Conservation (phyloP, 345 rosid species). For the Populus simonii region DNA sequence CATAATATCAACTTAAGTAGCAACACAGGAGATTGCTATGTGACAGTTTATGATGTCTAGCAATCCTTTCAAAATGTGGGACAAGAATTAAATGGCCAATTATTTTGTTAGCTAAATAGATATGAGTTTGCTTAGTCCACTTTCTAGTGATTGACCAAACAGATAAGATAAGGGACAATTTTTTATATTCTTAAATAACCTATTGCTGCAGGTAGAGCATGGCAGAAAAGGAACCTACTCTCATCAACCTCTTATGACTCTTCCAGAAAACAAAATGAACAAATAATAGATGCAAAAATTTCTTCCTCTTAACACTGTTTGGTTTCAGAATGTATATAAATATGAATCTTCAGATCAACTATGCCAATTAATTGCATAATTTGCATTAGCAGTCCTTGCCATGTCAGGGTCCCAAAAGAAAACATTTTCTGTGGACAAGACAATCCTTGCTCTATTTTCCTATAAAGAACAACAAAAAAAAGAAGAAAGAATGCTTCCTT, state of each 20-base stretch:
- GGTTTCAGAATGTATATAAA: background rate
- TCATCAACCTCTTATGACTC: background rate
- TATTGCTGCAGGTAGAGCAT: background rate
- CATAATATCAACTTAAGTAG: slow-evolving; percentile 15
- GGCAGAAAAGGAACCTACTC: background rate
- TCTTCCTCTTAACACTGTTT: background rate
- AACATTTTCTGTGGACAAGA: background rate
- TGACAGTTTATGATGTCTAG: background rate
- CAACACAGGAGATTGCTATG: background rate
- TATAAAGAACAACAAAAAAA: background rate
- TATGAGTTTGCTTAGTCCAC: background rate
- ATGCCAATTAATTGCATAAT: background rate
- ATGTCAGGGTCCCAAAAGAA: background rate
- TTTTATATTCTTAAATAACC: background rate
- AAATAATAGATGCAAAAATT: background rate
- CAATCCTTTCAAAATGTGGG: background rate
- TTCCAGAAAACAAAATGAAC: background rate
- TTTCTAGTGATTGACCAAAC: background rate
- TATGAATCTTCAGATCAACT: background rate
- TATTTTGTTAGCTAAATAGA: background rate
- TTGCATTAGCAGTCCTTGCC: background rate
- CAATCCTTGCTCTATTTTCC: background rate
- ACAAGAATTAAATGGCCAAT: background rate
- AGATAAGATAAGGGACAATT: background rate
- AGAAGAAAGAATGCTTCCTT: background rate